Percentiles rank a stretch among this genome's conserved stretches.
Conservation (phyloP, 139 green algal genomes). For the Volvox reticuliferus region DNA sequence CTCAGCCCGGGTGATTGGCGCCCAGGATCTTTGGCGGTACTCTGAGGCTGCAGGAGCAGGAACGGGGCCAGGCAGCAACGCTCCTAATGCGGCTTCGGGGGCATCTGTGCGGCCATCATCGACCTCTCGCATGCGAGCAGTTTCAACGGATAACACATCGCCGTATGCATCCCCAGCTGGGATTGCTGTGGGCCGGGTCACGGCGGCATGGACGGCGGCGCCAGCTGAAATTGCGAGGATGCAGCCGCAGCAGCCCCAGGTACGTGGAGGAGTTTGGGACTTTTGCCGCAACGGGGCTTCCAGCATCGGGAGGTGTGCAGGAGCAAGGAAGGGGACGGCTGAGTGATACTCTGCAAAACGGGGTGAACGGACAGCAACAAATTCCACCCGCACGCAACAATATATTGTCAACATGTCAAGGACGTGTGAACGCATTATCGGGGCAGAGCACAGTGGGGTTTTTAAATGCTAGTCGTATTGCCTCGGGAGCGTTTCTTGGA, state of each 20-base stretch:
- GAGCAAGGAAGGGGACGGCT: background rate
- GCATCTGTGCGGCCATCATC: no score
- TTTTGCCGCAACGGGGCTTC: background rate
- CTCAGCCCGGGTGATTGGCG: background rate
- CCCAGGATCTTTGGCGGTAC: background rate
- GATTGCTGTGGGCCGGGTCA: background rate
- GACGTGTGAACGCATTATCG: no score
- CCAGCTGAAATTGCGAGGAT: background rate
- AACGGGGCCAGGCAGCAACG: background rate
- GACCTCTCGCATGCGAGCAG: background rate
- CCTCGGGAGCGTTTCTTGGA: no score
- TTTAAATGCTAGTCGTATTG: no score
- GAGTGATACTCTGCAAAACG: background rate
- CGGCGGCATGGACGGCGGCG: background rate
- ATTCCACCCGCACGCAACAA: no score
- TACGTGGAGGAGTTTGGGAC: background rate
- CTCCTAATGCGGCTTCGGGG: background rate
- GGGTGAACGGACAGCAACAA: no score
- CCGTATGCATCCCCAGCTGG: background rate
- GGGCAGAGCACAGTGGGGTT: no score
- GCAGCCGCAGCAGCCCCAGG: background rate
- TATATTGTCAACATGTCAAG: no score
- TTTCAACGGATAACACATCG: background rate
- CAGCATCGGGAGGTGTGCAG: background rate
- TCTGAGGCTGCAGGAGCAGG: background rate